Base-by-base conservation (phyloP, 2,329 filamentous ascomycete genomes). In the Dactylellina leptospora region DNA sequence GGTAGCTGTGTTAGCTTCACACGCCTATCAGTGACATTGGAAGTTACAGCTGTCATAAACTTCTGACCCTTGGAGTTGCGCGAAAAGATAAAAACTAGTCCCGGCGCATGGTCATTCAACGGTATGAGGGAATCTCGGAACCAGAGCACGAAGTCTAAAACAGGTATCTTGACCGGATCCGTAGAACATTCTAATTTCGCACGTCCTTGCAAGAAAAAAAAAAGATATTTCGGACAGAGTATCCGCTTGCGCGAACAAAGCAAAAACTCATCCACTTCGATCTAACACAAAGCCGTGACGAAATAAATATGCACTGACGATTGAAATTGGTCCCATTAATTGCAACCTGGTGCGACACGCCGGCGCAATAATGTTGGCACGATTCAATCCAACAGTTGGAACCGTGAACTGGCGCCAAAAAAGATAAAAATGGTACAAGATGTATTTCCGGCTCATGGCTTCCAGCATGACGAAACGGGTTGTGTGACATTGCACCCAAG, bases 171-270 rank as follows among this genome's bases (percentile, higher is more conserved):
- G 40, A 45, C 61, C 61, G 61, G 51, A 66, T 66, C 27, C 42
- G 61, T 66, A 56, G 51, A 66, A 27, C 61, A 40, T 66, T 48
- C 51, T 58, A 66, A 66, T 66, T 58, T 66, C 61, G 61, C 61
- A 66, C n/a, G n/a, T n/a, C n/a, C n/a, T n/a, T n/a, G n/a, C n/a
- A n/a, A n/a, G n/a, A n/a, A n/a, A n/a, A n/a, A n/a, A n/a, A n/a
- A n/a, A 50, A 9, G 53, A 36, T 53, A 42, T 56, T 51, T 30
- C 36, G 30, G 25, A 42, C 16, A 20, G 18, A 25, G 4, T 16
- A 40, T 11, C 36, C 2, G 36, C 36, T 40, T 40, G 36, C 18
- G n/a, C n/a, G n/a, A n/a, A n/a, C n/a, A n/a, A n/a, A n/a, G n/a
- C n/a, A 51, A 51, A 25, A 51, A 20, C 9, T 25, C 20, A 55